Evolutionary conservation across 2,329 filamentous ascomycete genomes (phyloP), one percentile per base, ranked within the genome.

Genomic region (Botrytis hyacinthi): DNA sequence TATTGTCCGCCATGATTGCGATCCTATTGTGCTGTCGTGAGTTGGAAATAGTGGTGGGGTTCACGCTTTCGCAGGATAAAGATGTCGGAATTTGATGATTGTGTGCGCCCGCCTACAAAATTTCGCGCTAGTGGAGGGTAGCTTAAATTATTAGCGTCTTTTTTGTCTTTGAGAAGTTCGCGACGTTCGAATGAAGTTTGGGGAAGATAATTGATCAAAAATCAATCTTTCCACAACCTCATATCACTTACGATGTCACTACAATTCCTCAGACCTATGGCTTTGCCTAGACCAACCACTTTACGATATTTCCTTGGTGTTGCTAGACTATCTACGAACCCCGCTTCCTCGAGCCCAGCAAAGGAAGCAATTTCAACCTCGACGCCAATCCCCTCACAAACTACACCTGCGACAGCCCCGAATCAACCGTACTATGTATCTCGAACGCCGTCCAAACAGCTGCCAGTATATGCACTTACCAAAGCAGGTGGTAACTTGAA

Each of bases 401-500:
- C 40, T 35, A 51, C 62, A 16, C 26, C 75, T 40, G 37, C 72
- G 42, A 37, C 66, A 51, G 71, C 76, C 26, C 73, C 74, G 72
- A 54, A 77, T 69, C 76, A 78, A 74, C 76, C 77, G n/a, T 78
- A 78, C 74, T 87, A 90, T 78, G 87, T 98, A 76, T 85, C 86
- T 70, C 91, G 94, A 75, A 95, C 93, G 4, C 84, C 86, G 1
- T 91, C 88, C 54, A 88, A 90, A 66, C 89, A 93, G 77, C 84
- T 96, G 4, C 90, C 93, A 37, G 88, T 98, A 62, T 99, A 98
- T 84, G 85, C 90, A 26, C 86, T 90, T 77, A 85, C 84, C 76
- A 95, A 93, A 84, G 87, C 89, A 20, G 94, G 94, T 70, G 93
- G 93, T 22, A 96, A 93, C 76, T 86, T 90, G 80, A 89, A 90